Evolutionary conservation across 768 basidiomycete genomes (phyloP), one percentile per base, ranked within the genome.

Genomic region (Inosperma sp.): DNA sequence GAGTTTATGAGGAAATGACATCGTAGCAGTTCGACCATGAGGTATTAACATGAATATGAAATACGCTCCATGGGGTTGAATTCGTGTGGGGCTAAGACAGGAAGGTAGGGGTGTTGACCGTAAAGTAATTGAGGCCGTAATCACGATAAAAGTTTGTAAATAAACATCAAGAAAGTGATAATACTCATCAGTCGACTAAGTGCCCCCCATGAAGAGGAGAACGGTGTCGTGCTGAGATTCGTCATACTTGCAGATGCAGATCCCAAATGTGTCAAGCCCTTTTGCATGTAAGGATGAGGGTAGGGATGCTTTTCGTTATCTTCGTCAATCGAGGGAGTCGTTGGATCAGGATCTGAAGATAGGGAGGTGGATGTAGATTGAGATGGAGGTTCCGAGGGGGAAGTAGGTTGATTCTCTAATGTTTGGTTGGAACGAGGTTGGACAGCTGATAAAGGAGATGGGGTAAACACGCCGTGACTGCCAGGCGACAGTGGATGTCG

Each of bases 101-200:
- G 10, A 19, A 31, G 9, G 9, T n/a, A n/a, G n/a, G n/a, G n/a
- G n/a, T n/a, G n/a, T n/a, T 36, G 34, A 14, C 34, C n/a, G 19
- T 36, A 14, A 10, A 3, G 9, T 36, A 36, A 10, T 36, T 36
- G 34, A 36, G 19, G 4, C 19, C 21, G 4, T 14, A 4, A 46
- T 63, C 54, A 64, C 41, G 63, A 64, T 45, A 62, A 57, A 44
- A 64, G 56, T 49, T 61, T 62, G 34, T 64, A 64, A 5, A 62
- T 25, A 52, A 64, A 59, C 59, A 64, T 56, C 50, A 64, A 46
- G 48, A 64, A 62, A 3, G 57, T 60, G 39, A 57, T 46, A 51
- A 62, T 57, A 50, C 63, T 62, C 55, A 62, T 53, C 16, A 64
- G 49, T 8, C 63, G 52, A 45, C 59, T 62, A 51, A 60, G 44